Evolutionary conservation across 2,329 filamentous ascomycete genomes (phyloP), one percentile per base, ranked within the genome.

Genomic region (Setomelanomma holmii): DNA sequence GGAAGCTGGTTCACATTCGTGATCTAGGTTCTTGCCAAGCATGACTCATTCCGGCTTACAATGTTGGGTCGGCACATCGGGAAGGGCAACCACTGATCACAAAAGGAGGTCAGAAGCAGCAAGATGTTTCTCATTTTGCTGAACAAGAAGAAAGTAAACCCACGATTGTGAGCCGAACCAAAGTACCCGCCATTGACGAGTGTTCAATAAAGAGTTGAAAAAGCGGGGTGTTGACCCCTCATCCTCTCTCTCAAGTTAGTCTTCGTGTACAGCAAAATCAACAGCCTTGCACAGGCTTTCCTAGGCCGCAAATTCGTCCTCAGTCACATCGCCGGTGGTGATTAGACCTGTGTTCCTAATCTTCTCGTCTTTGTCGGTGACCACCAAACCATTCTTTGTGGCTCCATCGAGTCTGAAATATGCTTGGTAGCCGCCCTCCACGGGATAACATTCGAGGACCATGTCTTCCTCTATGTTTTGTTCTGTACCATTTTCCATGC

Each of bases 21-120:
- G 22, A 23, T 24, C 19, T 7, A 27, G n/a, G 21, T 27, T 8
- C 40, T 19, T 24, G 40, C 40, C 40, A 42, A 42, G 40, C 22
- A 42, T 42, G 40, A 42, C 22, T 42, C 40, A 42, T 42, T 42
- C 27, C 27, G 20, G 40, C 40, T 42, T 22, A 42, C 22, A 14
- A 14, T 14, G 36, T 12, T 16, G 36, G 36, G 36, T 40, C 21
- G 36, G 36, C 11, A 20, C 12, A 21, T 12, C 36, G 36, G 12
- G 2, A 40, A 40, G n/a, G n/a, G n/a, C n/a, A n/a, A n/a, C n/a
- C n/a, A n/a, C n/a, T n/a, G n/a, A n/a, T n/a, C n/a, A n/a, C n/a
- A n/a, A n/a, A n/a, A n/a, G n/a, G n/a, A n/a, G n/a, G n/a, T n/a
- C n/a, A n/a, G n/a, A n/a, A n/a, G n/a, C n/a, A n/a, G n/a, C n/a